Conservation (phyloP, 257 asterid genomes). For the Nicotiana obtusifolia region DNA sequence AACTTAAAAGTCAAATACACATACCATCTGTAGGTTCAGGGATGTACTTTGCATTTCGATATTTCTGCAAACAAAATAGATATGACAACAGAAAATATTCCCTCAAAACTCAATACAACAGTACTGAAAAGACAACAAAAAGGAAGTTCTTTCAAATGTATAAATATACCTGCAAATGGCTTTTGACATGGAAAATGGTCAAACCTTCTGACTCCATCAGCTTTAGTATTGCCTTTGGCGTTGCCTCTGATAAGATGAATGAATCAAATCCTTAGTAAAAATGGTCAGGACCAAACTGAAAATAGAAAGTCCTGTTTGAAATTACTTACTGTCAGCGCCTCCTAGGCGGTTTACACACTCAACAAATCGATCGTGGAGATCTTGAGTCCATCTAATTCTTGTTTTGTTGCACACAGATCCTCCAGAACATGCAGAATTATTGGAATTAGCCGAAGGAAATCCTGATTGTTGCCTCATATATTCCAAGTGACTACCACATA, state of each 20-base stretch:
- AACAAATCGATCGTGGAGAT: conserved; percentile 78
- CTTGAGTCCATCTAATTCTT: conserved; percentile 85
- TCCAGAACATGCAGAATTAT: conserved; percentile 24
- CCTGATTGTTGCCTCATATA: conserved; percentile 23
- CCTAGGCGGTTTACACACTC: conserved; percentile 47
- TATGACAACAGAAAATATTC: background rate
- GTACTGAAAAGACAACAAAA: too few species aligned
- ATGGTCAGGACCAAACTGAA: background rate
- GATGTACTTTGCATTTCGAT: conserved; percentile 59
- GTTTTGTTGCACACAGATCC: conserved; percentile 41
- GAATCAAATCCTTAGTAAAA: background rate
- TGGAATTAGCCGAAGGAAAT: conserved; percentile 19
- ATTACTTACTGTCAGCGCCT: conserved; percentile 36
- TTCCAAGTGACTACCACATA: conserved; percentile 27
- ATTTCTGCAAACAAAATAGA: conserved; percentile 42
- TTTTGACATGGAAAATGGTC: conserved; percentile 83
- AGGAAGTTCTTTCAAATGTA: background rate
- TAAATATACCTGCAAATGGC: conserved; percentile 74
- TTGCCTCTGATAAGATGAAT: conserved; percentile 51
- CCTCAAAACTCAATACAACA: background rate
- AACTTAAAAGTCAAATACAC: background rate
- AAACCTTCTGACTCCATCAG: conserved; percentile 18
- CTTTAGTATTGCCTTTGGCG: conserved; percentile 89
- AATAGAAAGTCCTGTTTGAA: background rate
- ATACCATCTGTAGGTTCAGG: conserved; percentile 68